phyloP scores from a whole-genome alignment of 208 protist genomes.

The Trypanosoma congolense region DNA sequence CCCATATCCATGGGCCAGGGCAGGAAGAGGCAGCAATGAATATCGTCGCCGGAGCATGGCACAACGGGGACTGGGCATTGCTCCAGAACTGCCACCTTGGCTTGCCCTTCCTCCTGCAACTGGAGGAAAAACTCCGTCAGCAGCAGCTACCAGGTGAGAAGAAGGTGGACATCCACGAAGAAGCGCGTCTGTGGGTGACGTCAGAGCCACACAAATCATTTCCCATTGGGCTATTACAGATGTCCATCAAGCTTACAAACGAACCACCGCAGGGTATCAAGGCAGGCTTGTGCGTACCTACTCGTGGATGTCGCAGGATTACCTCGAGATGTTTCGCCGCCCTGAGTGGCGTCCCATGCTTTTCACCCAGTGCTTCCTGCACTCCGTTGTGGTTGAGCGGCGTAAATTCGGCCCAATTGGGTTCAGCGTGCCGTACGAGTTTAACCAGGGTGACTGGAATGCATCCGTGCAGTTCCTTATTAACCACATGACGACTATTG shows the following conservation, averaged over 20 bases:
- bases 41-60: constrained; percentile 79
- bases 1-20: constrained; percentile 98
- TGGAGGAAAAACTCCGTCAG: constrained; percentile 86
- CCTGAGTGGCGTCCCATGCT: constrained; percentile 95
- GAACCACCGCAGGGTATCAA: constrained; percentile 97
- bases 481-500: constrained; percentile 97
- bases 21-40: constrained; percentile 95
- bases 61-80: constrained; percentile 92
- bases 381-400: constrained; percentile 96
- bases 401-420: constrained; percentile 98
- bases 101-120: constrained; percentile 86
- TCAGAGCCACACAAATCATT: constrained; percentile 93
- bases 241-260: constrained; percentile 98
- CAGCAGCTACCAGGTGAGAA: constrained; percentile 79
- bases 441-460: constrained; percentile 97
- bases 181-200: constrained; percentile 95
- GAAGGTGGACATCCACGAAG: constrained; percentile 83
- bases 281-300: constrained; percentile 95
- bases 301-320: constrained; percentile 95
- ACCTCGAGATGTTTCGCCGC: constrained; percentile 94
- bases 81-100: constrained; percentile 97
- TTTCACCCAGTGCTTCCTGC: constrained; percentile 96
- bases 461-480: constrained; percentile 95
- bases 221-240: constrained; percentile 95
- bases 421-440: constrained; percentile 98